Conservation (phyloP, 1,284 basidiomycete species). For the Naganishia sp. region DNA sequence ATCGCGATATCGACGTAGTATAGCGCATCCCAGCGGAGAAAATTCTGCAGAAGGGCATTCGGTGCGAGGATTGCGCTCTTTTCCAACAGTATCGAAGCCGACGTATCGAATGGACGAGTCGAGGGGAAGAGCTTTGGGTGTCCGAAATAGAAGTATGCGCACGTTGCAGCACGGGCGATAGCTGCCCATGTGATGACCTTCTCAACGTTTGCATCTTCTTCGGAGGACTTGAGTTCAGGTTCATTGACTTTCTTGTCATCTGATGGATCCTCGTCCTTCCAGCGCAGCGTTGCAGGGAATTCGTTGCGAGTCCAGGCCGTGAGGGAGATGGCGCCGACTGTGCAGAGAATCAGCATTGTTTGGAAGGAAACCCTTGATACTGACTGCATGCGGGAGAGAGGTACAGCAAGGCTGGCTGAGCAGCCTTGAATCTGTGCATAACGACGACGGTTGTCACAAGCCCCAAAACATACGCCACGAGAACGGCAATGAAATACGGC, state of each 20-base stretch:
- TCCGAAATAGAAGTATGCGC: slow-evolving; percentile 23
- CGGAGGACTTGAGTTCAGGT: not conserved
- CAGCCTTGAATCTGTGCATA: slow-evolving; percentile 77
- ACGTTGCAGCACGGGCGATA: slow-evolving; percentile 19
- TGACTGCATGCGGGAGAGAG: slow-evolving; percentile 69
- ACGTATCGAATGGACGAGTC: slow-evolving; percentile 42
- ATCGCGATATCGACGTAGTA: slow-evolving; percentile 72
- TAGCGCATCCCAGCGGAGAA: slow-evolving; percentile 84
- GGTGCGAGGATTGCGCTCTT: slow-evolving; percentile 8
- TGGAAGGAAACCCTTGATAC: slow-evolving; percentile 39
- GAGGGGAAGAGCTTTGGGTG: slow-evolving; percentile 15
- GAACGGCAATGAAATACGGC: slow-evolving; percentile 74
- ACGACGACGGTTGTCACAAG: slow-evolving; percentile 78
- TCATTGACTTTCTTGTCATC: not conserved
- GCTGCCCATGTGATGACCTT: slow-evolving; percentile 7
- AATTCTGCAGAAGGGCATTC: slow-evolving; percentile 13
- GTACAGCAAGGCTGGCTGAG: slow-evolving; percentile 92
- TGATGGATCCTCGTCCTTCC: slow-evolving; percentile 24
- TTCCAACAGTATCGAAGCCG: slow-evolving; percentile 36
- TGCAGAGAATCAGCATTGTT: not conserved
- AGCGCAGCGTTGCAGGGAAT: slow-evolving; percentile 5
- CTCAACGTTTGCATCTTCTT: slow-evolving; percentile 19
- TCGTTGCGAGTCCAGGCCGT: slow-evolving; percentile 9
- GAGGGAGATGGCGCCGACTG: slow-evolving; percentile 14
- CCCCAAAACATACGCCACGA: slow-evolving; percentile 77